Evolutionary conservation across 169 alveolate species (phyloP).

Genomic region (Plasmodium knowlesi): DNA sequence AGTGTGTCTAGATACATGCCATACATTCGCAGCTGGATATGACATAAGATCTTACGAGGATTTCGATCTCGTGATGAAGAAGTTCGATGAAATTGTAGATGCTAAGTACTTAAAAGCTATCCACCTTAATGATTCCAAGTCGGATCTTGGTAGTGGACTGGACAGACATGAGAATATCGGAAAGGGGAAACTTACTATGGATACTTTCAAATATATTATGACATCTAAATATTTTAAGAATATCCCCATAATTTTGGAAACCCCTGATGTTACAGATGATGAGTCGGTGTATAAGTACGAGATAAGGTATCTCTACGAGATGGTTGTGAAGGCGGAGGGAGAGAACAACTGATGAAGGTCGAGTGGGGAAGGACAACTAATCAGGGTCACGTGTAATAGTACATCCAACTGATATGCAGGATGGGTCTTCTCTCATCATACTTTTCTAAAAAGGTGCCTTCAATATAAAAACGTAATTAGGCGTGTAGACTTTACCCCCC

Average conservation of each 20-base stretch:
- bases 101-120: constrained; percentile 88
- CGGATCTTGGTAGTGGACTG: constrained; percentile 89
- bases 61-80: constrained; percentile 86
- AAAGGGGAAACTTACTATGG: constrained; percentile 89
- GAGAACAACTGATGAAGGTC: neutral
- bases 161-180: constrained; percentile 93
- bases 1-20: constrained; percentile 93
- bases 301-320: constrained; percentile 82
- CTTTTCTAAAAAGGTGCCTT: neutral
- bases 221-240: constrained; percentile 86
- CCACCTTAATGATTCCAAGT: constrained; percentile 91
- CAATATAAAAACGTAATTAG: constrained; percentile 5
- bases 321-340: constrained; percentile 42
- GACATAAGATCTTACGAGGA: constrained; percentile 87
- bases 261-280: constrained; percentile 89
- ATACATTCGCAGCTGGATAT: constrained; percentile 92
- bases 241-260: constrained; percentile 90
- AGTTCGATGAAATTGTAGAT: constrained; percentile 87
- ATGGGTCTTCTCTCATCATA: neutral
- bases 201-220: constrained; percentile 89
- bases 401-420: too few species aligned
- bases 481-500: neutral
- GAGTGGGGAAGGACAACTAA: neutral
- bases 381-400: neutral
- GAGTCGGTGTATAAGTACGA: constrained; percentile 87